phyloP scores from a whole-genome alignment of 805 yeast species.

The Hermanozyma aechmeae region DNA sequence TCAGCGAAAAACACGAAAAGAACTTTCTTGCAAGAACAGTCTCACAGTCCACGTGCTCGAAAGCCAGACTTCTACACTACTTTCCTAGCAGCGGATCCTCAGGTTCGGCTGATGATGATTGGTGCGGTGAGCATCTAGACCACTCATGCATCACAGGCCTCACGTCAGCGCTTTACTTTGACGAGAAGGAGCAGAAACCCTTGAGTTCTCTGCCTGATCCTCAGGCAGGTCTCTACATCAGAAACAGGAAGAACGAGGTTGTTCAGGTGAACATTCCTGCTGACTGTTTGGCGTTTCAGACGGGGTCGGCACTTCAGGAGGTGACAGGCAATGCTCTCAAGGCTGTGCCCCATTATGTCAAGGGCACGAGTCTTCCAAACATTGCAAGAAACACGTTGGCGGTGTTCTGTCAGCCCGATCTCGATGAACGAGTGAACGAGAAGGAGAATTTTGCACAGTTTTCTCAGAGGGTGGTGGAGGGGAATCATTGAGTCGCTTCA shows the following conservation, averaged over 20 bases:
- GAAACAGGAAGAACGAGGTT: slow-evolving; percentile 31
- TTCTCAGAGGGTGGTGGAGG: slow-evolving; percentile 30
- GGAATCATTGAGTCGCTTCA: slow-evolving; percentile 4
- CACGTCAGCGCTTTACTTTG: slow-evolving; percentile 43
- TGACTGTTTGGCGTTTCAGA: slow-evolving; percentile 52
- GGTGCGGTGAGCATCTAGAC: slow-evolving; percentile 60
- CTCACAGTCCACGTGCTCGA: slow-evolving; percentile 40
- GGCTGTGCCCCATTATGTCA: slow-evolving; percentile 53
- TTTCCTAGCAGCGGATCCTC: slow-evolving; percentile 22
- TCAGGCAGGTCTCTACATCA: slow-evolving; percentile 42
- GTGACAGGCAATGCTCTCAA: slow-evolving; percentile 39
- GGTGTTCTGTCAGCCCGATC: slow-evolving; percentile 52
- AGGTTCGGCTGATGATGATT: slow-evolving; percentile 20
- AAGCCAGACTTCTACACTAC: slow-evolving; percentile 50
- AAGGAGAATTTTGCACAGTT: slow-evolving; percentile 41
- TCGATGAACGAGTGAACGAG: slow-evolving; percentile 38
- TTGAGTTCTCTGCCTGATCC: slow-evolving; percentile 33
- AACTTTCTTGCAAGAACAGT: slow-evolving; percentile 39
- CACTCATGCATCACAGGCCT: slow-evolving; percentile 54
- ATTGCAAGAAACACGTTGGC: slow-evolving; percentile 49
- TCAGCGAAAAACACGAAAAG: slow-evolving; percentile 18
- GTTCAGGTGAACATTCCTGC: slow-evolving; percentile 45
- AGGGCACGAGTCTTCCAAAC: slow-evolving; percentile 25
- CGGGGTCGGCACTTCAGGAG: slow-evolving; percentile 48
- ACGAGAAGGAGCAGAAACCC: slow-evolving; percentile 21